Evolutionary conservation across 2,329 filamentous ascomycete genomes (phyloP), one percentile per base, ranked within the genome.

Genomic region (Ophiostoma sp.): DNA sequence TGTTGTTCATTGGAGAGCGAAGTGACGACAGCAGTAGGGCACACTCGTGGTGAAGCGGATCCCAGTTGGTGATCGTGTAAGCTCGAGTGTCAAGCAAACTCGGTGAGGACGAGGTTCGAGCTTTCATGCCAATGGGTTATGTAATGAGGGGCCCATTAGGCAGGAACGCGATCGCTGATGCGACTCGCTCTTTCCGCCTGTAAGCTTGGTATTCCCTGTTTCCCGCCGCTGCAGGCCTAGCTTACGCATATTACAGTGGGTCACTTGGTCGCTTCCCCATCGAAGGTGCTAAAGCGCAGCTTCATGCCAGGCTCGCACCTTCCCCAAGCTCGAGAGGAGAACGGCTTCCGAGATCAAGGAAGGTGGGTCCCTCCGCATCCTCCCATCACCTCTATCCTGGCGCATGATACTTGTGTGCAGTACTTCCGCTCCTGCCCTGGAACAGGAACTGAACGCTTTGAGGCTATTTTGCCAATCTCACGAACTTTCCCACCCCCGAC

Each of bases 1-100:
- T 66, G 42, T 18, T 16, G 42, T 49, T 66, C 70, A 71, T 71
- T 38, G 44, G 66, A 12, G 60, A 42, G 60, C 12, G 16, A 42
- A n/a, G 40, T 16, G 5, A 9, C 1, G 14, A 63, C 58, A 42
- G 9, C 27, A 27, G 27, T 27, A 63, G 27, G 11, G 6, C 5
- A 14, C 55, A 38, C 11, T 27, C 27, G 55, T 4, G 18, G 27
- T 60, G 27, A 5, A 8, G 27, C 5, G 14, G 27, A 60, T 38
- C 7, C 52, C 18, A 38, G 12, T 38, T 14, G 12, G 27, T 60
- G 55, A 60, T 60, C 27, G 27, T 14, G 14, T n/a, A 49, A 7
- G n/a, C 38, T 8, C 0, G 16, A 1, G 14, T 45, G 42, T 55
- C 27, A 27, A 7, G 47, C 47, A 47, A 40, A 2, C 27, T 27